phyloP scores from a whole-genome alignment of 768 basidiomycete genomes.

The Termitomyces sp. region DNA sequence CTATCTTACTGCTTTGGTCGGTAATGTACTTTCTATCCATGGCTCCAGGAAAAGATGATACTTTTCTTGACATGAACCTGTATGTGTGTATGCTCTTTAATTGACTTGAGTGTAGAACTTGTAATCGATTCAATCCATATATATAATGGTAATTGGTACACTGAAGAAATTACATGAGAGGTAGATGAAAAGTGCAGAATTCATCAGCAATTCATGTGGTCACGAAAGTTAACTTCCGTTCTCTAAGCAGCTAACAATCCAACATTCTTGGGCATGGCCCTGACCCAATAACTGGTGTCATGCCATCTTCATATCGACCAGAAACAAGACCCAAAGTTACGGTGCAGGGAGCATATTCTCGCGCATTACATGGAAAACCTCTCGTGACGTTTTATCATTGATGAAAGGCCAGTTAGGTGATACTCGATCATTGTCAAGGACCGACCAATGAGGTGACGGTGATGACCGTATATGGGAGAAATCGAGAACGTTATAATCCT shows the following conservation, averaged over 20 bases:
- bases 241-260: constrained; percentile 34
- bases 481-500: constrained; percentile 60
- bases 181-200: neutral
- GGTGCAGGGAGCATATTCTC: constrained; percentile 5
- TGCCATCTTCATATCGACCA: neutral
- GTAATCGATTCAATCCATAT: neutral
- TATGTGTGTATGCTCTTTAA: neutral
- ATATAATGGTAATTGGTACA: neutral
- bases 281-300: too few species aligned
- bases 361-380: constrained; percentile 1
- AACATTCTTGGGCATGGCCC: constrained; percentile 54
- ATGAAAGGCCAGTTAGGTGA: neutral
- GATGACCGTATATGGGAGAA: constrained; percentile 78
- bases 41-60: neutral
- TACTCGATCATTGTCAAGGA: constrained; percentile 17
- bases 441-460: constrained; percentile 83
- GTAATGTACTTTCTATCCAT: neutral
- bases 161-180: neutral
- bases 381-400: neutral
- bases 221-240: neutral
- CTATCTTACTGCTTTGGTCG: neutral
- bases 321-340: neutral
- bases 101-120: too few species aligned
- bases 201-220: neutral
- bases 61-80: too few species aligned